Evolutionary conservation across 1,284 basidiomycete species (phyloP), one percentile per base, ranked within the genome.

Genomic region (Cutaneotrichosporon dermatis): DNA sequence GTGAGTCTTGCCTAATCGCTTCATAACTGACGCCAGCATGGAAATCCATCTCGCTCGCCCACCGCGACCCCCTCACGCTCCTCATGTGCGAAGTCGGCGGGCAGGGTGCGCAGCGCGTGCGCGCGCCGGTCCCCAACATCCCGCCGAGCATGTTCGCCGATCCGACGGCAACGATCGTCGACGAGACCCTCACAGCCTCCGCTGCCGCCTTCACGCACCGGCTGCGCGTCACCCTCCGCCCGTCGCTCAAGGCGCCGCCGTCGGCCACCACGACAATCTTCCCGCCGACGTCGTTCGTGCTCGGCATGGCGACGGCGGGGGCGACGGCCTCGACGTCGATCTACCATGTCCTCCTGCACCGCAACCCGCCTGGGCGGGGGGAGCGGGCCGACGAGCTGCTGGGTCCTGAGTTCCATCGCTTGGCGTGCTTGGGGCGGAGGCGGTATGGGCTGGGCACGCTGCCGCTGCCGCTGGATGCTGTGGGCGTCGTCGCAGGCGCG

Each of bases 221-320:
- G 12, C 11, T 66, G 6, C 59, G 67, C 1, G 54, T 69, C 6
- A 48, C 48, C 36, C 56, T 40, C 11, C 25, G 25, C 25, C 25
- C 25, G 25, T 25, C 46, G 46, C 37, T 15, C 39, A 34, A 53
- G 45, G 54, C 7, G 37, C 37, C 6, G 39, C 39, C 12, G 15
- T 44, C 16, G 10, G 36, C 33, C 43, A 13, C 11, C 48, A 25
- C 44, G 13, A 65, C 62, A 13, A 60, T 70, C 37, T 70, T 66
- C 56, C 69, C 74, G 1, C 33, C 50, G 10, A 36, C 66, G 13
- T 67, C 68, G 8, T 73, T 75, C 51, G 36, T 71, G 7, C 57
- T 72, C 34, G 64, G 59, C 36, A 44, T 68, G 9, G 59, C 68
- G 12, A 54, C 58, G 6, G 42, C 53, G 5, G 51, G 54, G 1